Evolutionary conservation across 371 early-diverging fungal genomes (phyloP).

Genomic region (Apophysomyces variabilis): DNA sequence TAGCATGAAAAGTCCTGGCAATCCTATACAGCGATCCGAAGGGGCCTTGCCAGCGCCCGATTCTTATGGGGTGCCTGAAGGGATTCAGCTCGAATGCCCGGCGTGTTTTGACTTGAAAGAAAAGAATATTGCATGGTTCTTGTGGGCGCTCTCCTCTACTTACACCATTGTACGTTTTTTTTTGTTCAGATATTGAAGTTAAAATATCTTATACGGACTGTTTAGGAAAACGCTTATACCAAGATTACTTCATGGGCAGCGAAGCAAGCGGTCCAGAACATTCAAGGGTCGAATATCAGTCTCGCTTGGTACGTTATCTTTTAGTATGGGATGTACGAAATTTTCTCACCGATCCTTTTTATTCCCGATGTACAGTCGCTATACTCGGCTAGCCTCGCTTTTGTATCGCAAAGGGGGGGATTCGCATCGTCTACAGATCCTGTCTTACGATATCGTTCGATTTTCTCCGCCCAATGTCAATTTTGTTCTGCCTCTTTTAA

Average conservation of each 20-base stretch:
- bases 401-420: conserved; percentile 1
- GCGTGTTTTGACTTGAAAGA: neutral
- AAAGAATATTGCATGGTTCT: conserved; percentile 14
- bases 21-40: neutral
- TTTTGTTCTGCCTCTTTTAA: neutral
- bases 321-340: too few relatives aligned
- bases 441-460: conserved; percentile 9
- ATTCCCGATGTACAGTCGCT: neutral
- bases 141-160: neutral
- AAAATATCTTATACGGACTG: neutral
- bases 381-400: conserved; percentile 1
- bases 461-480: neutral
- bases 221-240: conserved; percentile 1
- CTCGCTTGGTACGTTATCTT: conserved; percentile 11
- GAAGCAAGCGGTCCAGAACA: neutral
- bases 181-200: too few relatives aligned
- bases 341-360: too few relatives aligned
- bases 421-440: neutral
- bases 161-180: neutral
- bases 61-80: neutral
- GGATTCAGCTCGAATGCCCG: conserved; percentile 4
- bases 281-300: conserved; percentile 5
- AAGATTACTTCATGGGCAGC: conserved; percentile 11
- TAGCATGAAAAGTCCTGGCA: conserved; percentile 9
- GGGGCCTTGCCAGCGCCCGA: neutral